These are phyloP conservation scores for Stagonosporopsis cucurbitacearum DNA, from an alignment of 2,329 filamentous ascomycete species.

Conservation along the genomic window DNA sequence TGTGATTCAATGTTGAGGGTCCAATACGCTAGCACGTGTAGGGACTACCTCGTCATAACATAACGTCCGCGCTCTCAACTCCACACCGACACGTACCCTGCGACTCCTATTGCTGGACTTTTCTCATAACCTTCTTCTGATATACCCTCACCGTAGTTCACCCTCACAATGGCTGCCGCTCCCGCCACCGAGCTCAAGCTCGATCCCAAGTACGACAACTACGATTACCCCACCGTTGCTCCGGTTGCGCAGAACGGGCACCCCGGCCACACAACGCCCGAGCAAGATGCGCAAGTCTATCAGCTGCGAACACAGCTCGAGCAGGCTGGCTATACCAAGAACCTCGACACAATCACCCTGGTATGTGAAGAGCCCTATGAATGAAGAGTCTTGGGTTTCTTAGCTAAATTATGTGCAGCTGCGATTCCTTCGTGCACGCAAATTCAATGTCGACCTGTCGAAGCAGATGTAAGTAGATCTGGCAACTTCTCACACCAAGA, in stretches of 20 bases:
- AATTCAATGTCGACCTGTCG: conserved; percentile 84
- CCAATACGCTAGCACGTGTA: conserved; percentile 33
- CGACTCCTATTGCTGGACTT: conserved; percentile 19
- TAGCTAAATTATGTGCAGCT: conserved; percentile 60
- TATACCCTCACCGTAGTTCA: conserved; percentile 9
- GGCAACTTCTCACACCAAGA: background rate
- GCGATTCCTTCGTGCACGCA: conserved; percentile 90
- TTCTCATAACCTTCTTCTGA: conserved; percentile 9
- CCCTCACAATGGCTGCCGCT: conserved; percentile 41
- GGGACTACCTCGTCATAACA: conserved; percentile 39
- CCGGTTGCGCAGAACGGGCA: conserved; percentile 76
- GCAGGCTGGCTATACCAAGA: conserved; percentile 78
- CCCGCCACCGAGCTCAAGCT: conserved; percentile 54
- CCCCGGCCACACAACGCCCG: conserved; percentile 82
- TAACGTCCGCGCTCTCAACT: conserved; percentile 27
- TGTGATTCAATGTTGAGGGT: conserved; percentile 14
- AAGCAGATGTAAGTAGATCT: conserved; percentile 83
- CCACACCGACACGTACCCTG: conserved; percentile 18
- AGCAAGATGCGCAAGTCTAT: conserved; percentile 87
- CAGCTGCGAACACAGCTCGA: conserved; percentile 88
- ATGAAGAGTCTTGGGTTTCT: conserved; percentile 1
- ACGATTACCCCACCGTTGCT: conserved; percentile 85
- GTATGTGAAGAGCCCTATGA: conserved; percentile 56
- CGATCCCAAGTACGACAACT: conserved; percentile 94
- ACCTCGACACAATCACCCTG: conserved; percentile 91